Base-by-base conservation (phyloP, 75 land plant species). In the Pinus tabuliformis region DNA sequence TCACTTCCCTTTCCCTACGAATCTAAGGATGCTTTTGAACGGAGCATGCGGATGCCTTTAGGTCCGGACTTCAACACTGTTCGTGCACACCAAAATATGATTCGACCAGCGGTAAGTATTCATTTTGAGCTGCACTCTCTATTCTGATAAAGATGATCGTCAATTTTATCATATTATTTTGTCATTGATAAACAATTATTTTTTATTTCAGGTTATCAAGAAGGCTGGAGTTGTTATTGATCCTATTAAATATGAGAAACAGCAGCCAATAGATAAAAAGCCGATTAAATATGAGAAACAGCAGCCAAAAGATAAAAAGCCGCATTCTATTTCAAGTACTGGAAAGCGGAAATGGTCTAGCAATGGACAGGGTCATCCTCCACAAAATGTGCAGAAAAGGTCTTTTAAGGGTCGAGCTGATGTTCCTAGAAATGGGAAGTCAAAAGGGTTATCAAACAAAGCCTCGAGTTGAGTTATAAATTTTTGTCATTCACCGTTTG, bases 61-160 rank as follows among this genome's bases (percentile, higher is more conserved):
- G 99, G 95, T 42, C 95, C 98, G 16, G 99, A 97, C 16, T 97
- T 78, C 79, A 97, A 97, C 70, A 89, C 98, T 18, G 87, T 82
- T 56, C 65, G 81, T 60, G 85, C 85, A 3, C 72, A 84, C 73
- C 86, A 85, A 72, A 91, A 90, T 59, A 84, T 97, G 77, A 94
- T 74, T 36, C 89, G 95, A n/a, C 99, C 98, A 49, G 79, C 88
- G 15, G 99, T 97, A 62, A 88, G 93, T 82, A 11, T 54, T 33
- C 33, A 14, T n/a, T 39, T 49, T 16, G 39, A 21, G 58, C 36
- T n/a, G 49, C 59, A 21, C 63, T 49, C 17, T 37, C 16, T 33
- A 37, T 21, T 30, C 16, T 33, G 24, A 60, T 33, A 58, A 75
- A 37, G 21, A 5, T 56, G 21, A 15, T 2, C 42, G 18, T 33